These are phyloP conservation scores for Diddensiella caesifluorescens DNA, from an alignment of 805 yeast species.

Conservation along the genomic window DNA sequence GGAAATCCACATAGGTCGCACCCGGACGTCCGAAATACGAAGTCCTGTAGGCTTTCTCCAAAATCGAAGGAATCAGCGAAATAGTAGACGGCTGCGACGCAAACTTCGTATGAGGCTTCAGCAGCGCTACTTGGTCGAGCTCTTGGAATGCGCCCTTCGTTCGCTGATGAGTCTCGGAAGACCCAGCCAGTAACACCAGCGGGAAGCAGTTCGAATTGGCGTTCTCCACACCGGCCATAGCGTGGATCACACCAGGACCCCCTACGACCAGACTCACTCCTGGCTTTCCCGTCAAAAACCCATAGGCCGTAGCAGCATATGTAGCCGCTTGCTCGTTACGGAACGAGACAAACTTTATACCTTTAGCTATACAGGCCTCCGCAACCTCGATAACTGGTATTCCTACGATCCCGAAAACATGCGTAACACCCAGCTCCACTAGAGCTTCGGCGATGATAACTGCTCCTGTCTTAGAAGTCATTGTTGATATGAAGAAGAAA, in stretches of 20 bases:
- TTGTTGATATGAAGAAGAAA: not conserved
- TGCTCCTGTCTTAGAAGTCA: constrained; percentile 35
- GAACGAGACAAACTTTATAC: constrained; percentile 54
- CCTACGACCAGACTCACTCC: constrained; percentile 69
- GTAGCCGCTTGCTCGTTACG: constrained; percentile 73
- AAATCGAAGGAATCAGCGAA: constrained; percentile 35
- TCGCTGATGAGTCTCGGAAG: constrained; percentile 43
- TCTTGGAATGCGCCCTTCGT: constrained; percentile 68
- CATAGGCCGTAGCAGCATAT: constrained; percentile 69
- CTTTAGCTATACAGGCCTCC: constrained; percentile 49
- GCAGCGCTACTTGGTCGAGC: constrained; percentile 53
- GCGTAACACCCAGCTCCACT: constrained; percentile 45
- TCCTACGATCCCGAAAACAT: constrained; percentile 67
- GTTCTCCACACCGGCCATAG: constrained; percentile 60
- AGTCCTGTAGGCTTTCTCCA: constrained; percentile 44
- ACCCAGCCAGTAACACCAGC: constrained; percentile 59
- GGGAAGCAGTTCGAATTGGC: constrained; percentile 63
- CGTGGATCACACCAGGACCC: constrained; percentile 69
- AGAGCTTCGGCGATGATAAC: constrained; percentile 45
- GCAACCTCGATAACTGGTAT: constrained; percentile 72
- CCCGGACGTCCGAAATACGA: constrained; percentile 53
- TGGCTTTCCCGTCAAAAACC: constrained; percentile 58
- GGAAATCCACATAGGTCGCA: constrained; percentile 56
- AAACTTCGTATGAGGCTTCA: constrained; percentile 47
- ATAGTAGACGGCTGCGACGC: constrained; percentile 40